Evolutionary conservation across 176 grass and related monocot genomes (phyloP).

Genomic region (Oropetium thomaeum): DNA sequence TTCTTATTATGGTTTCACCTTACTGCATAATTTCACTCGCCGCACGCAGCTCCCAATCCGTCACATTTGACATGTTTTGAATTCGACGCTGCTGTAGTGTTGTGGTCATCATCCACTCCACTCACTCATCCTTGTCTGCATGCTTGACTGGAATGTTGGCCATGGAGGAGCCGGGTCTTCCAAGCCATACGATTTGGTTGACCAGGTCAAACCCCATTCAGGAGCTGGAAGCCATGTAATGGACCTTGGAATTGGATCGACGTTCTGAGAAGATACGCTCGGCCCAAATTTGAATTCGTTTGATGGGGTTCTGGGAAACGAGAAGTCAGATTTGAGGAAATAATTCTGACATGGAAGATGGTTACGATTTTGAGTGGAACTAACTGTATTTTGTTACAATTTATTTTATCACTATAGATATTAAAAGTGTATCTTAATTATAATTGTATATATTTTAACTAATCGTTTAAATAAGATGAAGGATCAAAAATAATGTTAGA

Average conservation of each 20-base stretch:
- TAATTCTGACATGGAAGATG: not conserved
- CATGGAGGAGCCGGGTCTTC: not conserved
- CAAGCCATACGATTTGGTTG: not conserved
- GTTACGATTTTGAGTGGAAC: not conserved
- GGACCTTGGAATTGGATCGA: too few species aligned
- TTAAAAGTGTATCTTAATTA: too few species aligned
- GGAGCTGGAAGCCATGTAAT: not conserved
- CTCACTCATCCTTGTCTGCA: too few species aligned
- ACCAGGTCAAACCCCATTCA: not conserved
- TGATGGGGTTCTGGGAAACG: not conserved
- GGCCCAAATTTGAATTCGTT: not conserved
- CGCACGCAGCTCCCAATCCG: too few species aligned
- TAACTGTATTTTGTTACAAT: too few species aligned
- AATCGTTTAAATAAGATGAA: too few species aligned
- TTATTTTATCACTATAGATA: too few species aligned
- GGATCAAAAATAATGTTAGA: too few species aligned
- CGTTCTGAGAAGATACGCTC: not conserved
- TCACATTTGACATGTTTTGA: not conserved
- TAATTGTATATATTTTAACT: too few species aligned
- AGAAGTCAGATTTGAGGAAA: not conserved
- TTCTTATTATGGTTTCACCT: not conserved
- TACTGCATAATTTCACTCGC: too few species aligned
- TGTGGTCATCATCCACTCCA: not conserved
- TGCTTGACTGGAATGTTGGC: slow-evolving; percentile 35
- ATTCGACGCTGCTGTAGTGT: not conserved